Evolutionary conservation across 208 protist species (phyloP), one percentile per base, ranked within the genome.

Genomic region (Leptomonas pyrrhocoris): DNA sequence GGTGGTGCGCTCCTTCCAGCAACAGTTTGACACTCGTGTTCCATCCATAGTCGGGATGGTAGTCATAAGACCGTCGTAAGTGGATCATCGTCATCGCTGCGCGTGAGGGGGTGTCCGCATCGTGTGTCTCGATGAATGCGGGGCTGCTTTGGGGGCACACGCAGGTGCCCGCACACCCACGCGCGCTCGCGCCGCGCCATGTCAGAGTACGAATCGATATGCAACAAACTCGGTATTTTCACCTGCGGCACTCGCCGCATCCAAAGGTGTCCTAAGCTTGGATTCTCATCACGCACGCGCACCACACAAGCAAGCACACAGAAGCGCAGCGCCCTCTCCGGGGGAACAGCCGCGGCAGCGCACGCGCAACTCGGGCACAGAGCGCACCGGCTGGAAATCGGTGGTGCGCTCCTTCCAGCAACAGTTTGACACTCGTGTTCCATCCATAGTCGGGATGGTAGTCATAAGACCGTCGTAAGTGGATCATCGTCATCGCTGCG

Each of bases 191-290:
- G n/a, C n/a, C n/a, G 61, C 61, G 38, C 16, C 50, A 42, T 23
- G 43, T 83, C 77, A 83, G 78, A 60, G 78, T 79, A 83, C 78
- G 78, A 83, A 83, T 79, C 78, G 78, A 83, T 62, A 62, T 76
- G 62, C 58, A 67, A 75, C 72, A 74, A 83, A 79, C 64, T 74
- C 46, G 71, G 38, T 79, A 21, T 69, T 83, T 83, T 83, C 74
- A 78, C 72, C 54, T 79, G 73, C 67, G 34, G 57, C 57, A 50
- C 59, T 60, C 23, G 56, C 73, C 68, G 60, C 78, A 83, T 83
- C 78, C 78, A 83, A 83, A 79, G 78, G 78, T 83, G 78, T 83
- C 78, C 78, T 83, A 83, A 81, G 68, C 80, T 79, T 80, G 80
- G 45, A 74, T 48, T 80, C 51, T 81, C 69, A 81, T 81, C 73